Base-by-base conservation (phyloP, 2,329 filamentous ascomycete species). In the Penicillium sp. region DNA sequence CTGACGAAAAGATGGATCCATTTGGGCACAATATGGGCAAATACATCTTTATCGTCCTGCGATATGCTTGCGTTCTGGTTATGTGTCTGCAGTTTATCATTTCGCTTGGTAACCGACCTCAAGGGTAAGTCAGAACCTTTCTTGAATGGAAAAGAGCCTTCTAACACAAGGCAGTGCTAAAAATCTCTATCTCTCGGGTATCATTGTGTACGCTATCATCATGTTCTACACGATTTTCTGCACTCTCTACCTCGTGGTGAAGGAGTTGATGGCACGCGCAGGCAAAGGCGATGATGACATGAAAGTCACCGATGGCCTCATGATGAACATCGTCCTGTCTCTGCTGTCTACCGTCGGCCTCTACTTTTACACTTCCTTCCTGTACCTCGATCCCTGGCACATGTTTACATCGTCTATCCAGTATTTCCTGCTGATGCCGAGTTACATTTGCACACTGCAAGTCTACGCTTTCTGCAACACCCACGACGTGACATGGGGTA, bases 381-480 rank as follows among this genome's bases (percentile, higher is more conserved):
- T 98, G 44, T 98, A 98, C 67, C 78, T 98, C 31, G 93, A 98
- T 54, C 92, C 92, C 0, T 98, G 92, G 92, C 92, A 98, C 72
- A 92, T 98, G 85, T 84, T 98, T 68, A 98, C 92, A 9, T 90
- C 83, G 0, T 81, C 85, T 0, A 78, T 75, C 0, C 89, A 95
- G 62, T 98, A 98, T 72, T 95, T 98, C 62, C 76, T 89, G 31
- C 79, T 98, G 16, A 74, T 98, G 23, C 92, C 92, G 0, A 82
- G 76, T 26, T 98, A 96, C 70, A 94, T 98, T 66, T 96, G 92
- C 71, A 96, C 87, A 0, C 75, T 98, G 2, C 92, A 98, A 65
- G 88, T 96, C 13, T 98, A 98, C 67, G 92, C 92, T 29, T 98
- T 98, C 67, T 96, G 92, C 73, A 98, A 98, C 70, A 94, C 90